Percentiles rank a stretch among this genome's conserved stretches.
Conservation (phyloP, 1,284 basidiomycete species). For the Stygiomarasmius scandens region DNA sequence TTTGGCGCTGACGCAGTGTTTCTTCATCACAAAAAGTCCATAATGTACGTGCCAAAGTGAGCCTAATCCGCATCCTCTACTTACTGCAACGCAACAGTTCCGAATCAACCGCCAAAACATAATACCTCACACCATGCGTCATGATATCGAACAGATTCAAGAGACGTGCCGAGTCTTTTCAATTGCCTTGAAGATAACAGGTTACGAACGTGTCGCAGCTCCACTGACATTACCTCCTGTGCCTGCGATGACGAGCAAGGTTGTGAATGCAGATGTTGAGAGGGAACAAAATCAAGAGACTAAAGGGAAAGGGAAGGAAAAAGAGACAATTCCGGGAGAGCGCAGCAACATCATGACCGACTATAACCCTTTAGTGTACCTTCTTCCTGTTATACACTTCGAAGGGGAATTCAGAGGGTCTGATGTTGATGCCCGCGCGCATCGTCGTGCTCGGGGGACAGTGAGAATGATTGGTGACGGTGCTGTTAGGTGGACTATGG, state of each 20-base stretch:
- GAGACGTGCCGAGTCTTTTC: conserved; percentile 60
- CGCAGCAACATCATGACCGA: background rate
- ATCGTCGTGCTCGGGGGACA: conserved; percentile 41
- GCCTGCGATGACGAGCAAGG: background rate
- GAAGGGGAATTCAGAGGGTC: conserved; percentile 46
- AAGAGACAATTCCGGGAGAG: background rate
- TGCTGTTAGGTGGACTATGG: conserved; percentile 55
- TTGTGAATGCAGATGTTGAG: background rate
- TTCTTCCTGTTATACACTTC: conserved; percentile 54
- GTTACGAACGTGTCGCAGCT: conserved; percentile 42
- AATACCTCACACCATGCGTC: conserved; percentile 25
- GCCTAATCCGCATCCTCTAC: no score
- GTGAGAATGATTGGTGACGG: conserved; percentile 55
- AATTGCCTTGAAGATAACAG: conserved; percentile 46
- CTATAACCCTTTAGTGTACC: conserved; percentile 28
- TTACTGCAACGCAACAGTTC: no score
- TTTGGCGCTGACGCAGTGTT: background rate
- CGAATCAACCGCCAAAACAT: conserved; percentile 21
- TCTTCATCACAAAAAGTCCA: background rate
- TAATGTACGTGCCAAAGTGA: background rate
- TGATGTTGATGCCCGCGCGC: conserved; percentile 20
- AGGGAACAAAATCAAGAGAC: background rate
- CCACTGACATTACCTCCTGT: conserved; percentile 23
- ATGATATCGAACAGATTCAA: conserved; percentile 26
- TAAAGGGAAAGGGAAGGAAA: conserved; percentile 15